These are phyloP conservation scores for Neocatenulostroma microsporum DNA, from an alignment of 2,329 filamentous ascomycete genomes.

Conservation along the genomic window DNA sequence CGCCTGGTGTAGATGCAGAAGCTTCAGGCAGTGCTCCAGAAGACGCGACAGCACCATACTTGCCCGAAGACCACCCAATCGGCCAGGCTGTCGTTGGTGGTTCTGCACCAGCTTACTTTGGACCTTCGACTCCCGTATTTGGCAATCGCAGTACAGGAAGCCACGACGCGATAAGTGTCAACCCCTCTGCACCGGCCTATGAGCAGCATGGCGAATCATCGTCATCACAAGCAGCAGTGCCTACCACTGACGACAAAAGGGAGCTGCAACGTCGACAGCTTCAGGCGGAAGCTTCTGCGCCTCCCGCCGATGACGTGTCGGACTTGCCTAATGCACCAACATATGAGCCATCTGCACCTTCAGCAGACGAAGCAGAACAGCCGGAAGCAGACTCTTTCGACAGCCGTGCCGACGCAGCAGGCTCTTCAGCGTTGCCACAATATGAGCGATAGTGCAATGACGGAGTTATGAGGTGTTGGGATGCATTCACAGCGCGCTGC, in stretches of 20 bases:
- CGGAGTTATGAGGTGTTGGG: constrained; percentile 4
- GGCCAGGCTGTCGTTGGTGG: constrained; percentile 15
- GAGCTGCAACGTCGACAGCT: constrained; percentile 55
- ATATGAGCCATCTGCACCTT: constrained; percentile 7
- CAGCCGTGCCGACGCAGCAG: constrained; percentile 16
- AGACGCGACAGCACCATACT: constrained; percentile 30
- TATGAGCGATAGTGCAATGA: constrained; percentile 13
- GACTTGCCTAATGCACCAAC: constrained; percentile 1
- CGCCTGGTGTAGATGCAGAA: constrained; percentile 41
- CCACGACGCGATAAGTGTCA: too few species aligned
- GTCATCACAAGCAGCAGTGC: constrained; percentile 21
- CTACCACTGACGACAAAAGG: constrained; percentile 61
- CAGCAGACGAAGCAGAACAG: constrained; percentile 6
- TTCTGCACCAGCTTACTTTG: constrained; percentile 9
- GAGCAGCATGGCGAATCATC: constrained; percentile 6
- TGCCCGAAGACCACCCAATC: constrained; percentile 15
- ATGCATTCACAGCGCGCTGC: too few species aligned
- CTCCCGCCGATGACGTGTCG: constrained; percentile 16
- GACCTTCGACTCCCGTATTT: too few species aligned
- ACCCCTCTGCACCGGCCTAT: constrained; percentile 5
- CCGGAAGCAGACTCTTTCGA: constrained; percentile 5
- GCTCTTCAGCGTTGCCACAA: constrained; percentile 9
- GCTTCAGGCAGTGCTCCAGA: constrained; percentile 29
- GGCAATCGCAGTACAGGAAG: too few species aligned
- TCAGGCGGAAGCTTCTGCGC: constrained; percentile 36